Evolutionary conservation across 495 filamentous ascomycete genomes (phyloP).

Genomic region (Glonium stellatum): DNA sequence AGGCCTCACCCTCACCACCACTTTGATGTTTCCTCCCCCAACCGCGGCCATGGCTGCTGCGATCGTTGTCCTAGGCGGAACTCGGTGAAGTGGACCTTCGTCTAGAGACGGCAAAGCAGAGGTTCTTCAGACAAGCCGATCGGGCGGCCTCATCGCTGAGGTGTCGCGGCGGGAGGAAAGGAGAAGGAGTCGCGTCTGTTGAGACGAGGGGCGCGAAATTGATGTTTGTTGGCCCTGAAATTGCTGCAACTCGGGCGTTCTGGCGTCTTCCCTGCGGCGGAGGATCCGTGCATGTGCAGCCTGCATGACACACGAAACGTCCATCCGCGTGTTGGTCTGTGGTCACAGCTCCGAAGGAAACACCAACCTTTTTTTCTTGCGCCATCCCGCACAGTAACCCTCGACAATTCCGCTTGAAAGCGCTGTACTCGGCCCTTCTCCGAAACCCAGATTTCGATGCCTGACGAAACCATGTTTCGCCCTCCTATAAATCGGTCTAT

Average conservation of each 20-base stretch:
- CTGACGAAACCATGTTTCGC: constrained; percentile 53
- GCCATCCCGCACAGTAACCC: too few relatives aligned
- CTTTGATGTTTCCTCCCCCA: constrained; percentile 97
- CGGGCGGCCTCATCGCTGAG: constrained; percentile 24
- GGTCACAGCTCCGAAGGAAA: too few relatives aligned
- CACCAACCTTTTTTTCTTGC: too few relatives aligned
- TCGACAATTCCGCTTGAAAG: too few relatives aligned
- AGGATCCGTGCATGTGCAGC: not conserved
- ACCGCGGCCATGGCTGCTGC: constrained; percentile 56
- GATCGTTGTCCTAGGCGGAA: not conserved
- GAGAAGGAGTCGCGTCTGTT: not conserved
- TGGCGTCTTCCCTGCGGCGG: not conserved
- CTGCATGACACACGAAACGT: not conserved
- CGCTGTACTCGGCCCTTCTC: too few relatives aligned
- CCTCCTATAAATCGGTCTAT: constrained; percentile 79
- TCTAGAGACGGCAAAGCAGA: not conserved
- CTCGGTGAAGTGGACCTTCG: not conserved
- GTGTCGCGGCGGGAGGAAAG: not conserved
- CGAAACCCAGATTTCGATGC: not conserved
- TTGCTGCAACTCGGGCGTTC: not conserved
- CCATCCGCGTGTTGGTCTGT: not conserved
- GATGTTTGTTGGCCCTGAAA: constrained; percentile 2
- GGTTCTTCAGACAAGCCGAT: constrained; percentile 8
- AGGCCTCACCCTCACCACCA: constrained; percentile 90
- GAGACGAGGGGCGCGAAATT: not conserved